These are phyloP conservation scores for Amaranthus hypochondriacus DNA, from an alignment of 148 eudicot species.

Conservation along the genomic window DNA sequence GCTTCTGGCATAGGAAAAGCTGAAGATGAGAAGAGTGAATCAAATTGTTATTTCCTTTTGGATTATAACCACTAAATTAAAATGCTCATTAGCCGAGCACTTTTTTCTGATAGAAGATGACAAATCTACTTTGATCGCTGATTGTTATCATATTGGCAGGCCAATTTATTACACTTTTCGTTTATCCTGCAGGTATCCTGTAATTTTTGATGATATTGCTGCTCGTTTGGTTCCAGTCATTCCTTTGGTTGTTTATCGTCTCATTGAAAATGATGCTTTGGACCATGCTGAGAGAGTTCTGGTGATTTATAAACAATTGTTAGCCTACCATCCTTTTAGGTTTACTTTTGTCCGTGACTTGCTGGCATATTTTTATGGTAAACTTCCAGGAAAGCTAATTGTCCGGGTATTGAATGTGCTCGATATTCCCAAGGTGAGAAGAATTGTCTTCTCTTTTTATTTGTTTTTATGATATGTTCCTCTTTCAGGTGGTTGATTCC, in stretches of 20 bases:
- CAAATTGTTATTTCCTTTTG: no score
- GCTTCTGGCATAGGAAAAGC: no score
- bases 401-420: slow-evolving; percentile 74
- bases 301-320: slow-evolving; percentile 53
- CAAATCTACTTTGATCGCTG: not conserved
- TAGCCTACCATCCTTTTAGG: slow-evolving; percentile 78
- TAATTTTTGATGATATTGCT: slow-evolving; percentile 86
- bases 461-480: not conserved
- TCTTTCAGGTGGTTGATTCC: slow-evolving; percentile 13
- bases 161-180: slow-evolving; percentile 4
- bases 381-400: slow-evolving; percentile 84
- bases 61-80: no score
- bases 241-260: slow-evolving; percentile 82
- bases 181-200: slow-evolving; percentile 64
- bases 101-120: not conserved
- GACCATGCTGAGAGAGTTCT: slow-evolving; percentile 91
- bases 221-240: slow-evolving; percentile 91
- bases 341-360: slow-evolving; percentile 98
- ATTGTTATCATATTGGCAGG: not conserved
- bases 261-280: slow-evolving; percentile 83
- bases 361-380: slow-evolving; percentile 92
- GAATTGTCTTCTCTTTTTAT: not conserved
- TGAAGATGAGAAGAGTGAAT: no score
- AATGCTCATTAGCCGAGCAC: no score
- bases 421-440: slow-evolving; percentile 68